Evolutionary conservation across 1,284 basidiomycete genomes (phyloP), one percentile per base, ranked within the genome.

Genomic region (Fomitopsis betulina): DNA sequence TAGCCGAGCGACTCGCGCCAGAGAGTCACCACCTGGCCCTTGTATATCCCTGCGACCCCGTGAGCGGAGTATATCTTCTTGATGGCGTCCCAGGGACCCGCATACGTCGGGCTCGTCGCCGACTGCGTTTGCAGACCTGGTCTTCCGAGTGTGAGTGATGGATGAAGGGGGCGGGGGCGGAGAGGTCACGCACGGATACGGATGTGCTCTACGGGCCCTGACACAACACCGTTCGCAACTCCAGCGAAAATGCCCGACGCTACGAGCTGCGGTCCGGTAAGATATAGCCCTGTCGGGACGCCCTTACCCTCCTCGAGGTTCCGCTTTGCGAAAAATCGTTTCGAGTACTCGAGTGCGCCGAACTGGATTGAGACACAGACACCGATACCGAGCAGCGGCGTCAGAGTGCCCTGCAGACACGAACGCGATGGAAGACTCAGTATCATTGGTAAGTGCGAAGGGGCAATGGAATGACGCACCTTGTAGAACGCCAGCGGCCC

Each of bases 331-430:
- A 98, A 96, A 62, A 80, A 77, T n/a, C 96, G 86, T 73, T 99
- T 99, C 45, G 88, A 81, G 63, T 86, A 90, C 74, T 97, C 95
- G 58, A 98, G 81, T 25, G 88, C 94, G 56, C 88, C 96, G 70
- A 99, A 99, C 72, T 99, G 96, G 69, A 99, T 96, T 10, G 94
- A 96, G 2, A 98, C 96, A 71, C 96, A 96, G 42, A 90, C 81
- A 64, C 96, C 96, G 61, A 98, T 97, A 40, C 96, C 96, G 25
- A 98, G 78, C 19, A 99, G 78, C 9, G 96, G 96, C 6, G 94
- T 93, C 40, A 96, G 75, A 0, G 96, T 98, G 50, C 96, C 96
- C 93, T 95, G 45, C 19, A 21, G 33, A 19, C 27, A 55, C 42
- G 33, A 13, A 19, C 27, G 57, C 42, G 33, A 13, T 27, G 25